Evolutionary conservation across 2,329 filamentous ascomycete species (phyloP), one percentile per base, ranked within the genome.

Genomic region (Clonostachys byssicola): DNA sequence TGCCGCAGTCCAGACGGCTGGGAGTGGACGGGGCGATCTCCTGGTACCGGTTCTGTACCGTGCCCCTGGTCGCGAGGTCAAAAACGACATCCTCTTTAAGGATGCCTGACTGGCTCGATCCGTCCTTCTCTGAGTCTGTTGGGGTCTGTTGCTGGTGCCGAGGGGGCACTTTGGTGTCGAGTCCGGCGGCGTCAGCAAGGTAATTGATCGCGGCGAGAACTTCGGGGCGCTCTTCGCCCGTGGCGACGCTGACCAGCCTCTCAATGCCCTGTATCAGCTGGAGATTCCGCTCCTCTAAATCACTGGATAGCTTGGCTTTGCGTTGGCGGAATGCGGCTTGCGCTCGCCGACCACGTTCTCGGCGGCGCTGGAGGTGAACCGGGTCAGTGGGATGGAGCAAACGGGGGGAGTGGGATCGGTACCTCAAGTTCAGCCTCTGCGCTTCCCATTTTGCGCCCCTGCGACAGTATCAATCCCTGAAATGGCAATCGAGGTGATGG

Each of bases 251-350:
- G 9, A 50, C 23, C 3, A 51, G 33, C 30, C 30, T 46, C 16
- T 41, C 16, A 4, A 54, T 46, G 5, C 39, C 44, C 5, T 49
- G 39, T 33, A 41, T 49, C 12, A 54, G 40, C 4, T 14, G 44
- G 1, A 36, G 43, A 34, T 59, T 57, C 34, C 64, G 55, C 7
- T 52, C 49, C 3, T 44, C 52, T 30, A 54, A 51, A 8, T 49
- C 47, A 13, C 51, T 50, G 6, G 48, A 39, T 3, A 46, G 53
- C 12, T 59, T 52, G 2, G 52, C 50, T 34, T 62, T 59, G 13
- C 61, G 55, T 43, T 61, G 59, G 9, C 62, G 56, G 43, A 63
- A 66, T 8, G 54, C 60, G 8, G 60, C 59, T 42, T 65, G 61
- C 5, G 62, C 55, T 8, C 53, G 45, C 34, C 55, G 60, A 5